A percentile compares a stretch with the other conserved stretches of the same genome.
phyloP scores from a whole-genome alignment of 2,329 filamentous ascomycete genomes.

The Fusarium foetens region DNA sequence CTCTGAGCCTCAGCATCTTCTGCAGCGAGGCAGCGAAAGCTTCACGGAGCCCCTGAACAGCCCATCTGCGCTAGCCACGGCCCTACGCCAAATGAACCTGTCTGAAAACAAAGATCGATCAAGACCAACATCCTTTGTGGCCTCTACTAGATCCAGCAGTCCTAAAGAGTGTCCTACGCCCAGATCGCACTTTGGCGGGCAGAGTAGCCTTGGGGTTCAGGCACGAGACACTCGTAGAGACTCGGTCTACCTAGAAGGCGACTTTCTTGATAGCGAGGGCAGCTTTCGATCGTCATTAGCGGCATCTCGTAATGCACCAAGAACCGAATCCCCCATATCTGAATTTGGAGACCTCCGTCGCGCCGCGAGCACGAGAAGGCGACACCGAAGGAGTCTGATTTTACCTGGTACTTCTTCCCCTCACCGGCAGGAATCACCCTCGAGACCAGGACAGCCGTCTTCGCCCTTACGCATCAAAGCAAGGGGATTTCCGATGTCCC shows the following conservation, averaged over 20 bases:
- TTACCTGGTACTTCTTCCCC: slow-evolving; percentile 82
- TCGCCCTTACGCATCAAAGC: slow-evolving; percentile 92
- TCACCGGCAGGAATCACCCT: slow-evolving; percentile 88
- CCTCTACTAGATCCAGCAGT: slow-evolving; percentile 87
- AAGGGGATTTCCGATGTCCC: slow-evolving; percentile 66
- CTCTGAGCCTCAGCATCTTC: slow-evolving; percentile 23
- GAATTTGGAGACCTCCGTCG: slow-evolving; percentile 82
- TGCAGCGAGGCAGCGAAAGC: slow-evolving; percentile 25
- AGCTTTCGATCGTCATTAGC: slow-evolving; percentile 85
- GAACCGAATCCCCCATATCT: slow-evolving; percentile 90
- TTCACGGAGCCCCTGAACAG: slow-evolving; percentile 45
- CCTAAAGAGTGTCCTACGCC: slow-evolving; percentile 92
- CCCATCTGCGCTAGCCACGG: slow-evolving; percentile 65
- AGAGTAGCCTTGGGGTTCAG: slow-evolving; percentile 64
- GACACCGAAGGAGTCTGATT: slow-evolving; percentile 87
- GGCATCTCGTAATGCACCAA: slow-evolving; percentile 71
- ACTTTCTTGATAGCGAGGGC: slow-evolving; percentile 86
- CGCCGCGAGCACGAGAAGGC: slow-evolving; percentile 81
- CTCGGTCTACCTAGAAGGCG: slow-evolving; percentile 84
- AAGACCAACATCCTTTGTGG: slow-evolving; percentile 66
- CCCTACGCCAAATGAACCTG: slow-evolving; percentile 57
- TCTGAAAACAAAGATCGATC: slow-evolving; percentile 43
- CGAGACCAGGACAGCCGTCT: slow-evolving; percentile 79
- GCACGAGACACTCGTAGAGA: slow-evolving; percentile 75
- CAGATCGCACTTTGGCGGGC: slow-evolving; percentile 76